Evolutionary conservation across 1,139 yeast species (phyloP).

Genomic region (Hyphopichia khmerensis): DNA sequence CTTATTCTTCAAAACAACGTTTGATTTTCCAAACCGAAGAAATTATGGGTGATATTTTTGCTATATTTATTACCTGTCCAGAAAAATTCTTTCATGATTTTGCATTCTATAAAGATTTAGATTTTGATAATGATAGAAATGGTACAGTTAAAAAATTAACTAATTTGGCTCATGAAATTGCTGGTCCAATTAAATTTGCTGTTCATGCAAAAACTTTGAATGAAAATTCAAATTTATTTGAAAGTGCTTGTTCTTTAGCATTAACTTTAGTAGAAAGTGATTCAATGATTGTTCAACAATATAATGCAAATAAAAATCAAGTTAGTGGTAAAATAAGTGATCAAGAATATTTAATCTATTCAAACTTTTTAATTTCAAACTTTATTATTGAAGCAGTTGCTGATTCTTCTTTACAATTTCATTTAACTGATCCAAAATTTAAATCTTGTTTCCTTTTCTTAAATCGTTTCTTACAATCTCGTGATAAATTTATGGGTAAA

Average conservation of each 20-base stretch:
- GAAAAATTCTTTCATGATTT: slow-evolving; percentile 35
- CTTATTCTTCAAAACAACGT: slow-evolving; percentile 4
- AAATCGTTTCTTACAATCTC: slow-evolving; percentile 27
- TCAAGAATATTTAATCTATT: slow-evolving; percentile 20
- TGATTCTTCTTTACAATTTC: slow-evolving; percentile 35
- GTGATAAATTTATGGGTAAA: slow-evolving; percentile 19
- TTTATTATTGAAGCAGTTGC: slow-evolving; percentile 34
- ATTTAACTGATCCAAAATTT: slow-evolving; percentile 37
- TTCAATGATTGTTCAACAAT: slow-evolving; percentile 4
- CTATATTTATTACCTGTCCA: slow-evolving; percentile 35
- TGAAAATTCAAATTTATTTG: slow-evolving; percentile 25
- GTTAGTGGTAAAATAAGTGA: slow-evolving; percentile 13
- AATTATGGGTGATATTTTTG: slow-evolving; percentile 34
- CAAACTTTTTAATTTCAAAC: slow-evolving; percentile 32
- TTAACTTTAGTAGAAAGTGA: slow-evolving; percentile 27
- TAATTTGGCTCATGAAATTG: slow-evolving; percentile 26
- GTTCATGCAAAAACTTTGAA: slow-evolving; percentile 22
- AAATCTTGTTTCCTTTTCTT: slow-evolving; percentile 39
- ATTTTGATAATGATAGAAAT: slow-evolving; percentile 9
- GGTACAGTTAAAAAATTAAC: slow-evolving; percentile 12
- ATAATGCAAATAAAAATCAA: neutral
- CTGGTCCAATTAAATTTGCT: slow-evolving; percentile 34
- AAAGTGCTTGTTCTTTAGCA: slow-evolving; percentile 36
- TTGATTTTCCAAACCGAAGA: slow-evolving; percentile 26
- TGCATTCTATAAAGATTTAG: slow-evolving; percentile 20